Evolutionary conservation across 768 basidiomycete genomes (phyloP).

Genomic region (Auricularia sp.): DNA sequence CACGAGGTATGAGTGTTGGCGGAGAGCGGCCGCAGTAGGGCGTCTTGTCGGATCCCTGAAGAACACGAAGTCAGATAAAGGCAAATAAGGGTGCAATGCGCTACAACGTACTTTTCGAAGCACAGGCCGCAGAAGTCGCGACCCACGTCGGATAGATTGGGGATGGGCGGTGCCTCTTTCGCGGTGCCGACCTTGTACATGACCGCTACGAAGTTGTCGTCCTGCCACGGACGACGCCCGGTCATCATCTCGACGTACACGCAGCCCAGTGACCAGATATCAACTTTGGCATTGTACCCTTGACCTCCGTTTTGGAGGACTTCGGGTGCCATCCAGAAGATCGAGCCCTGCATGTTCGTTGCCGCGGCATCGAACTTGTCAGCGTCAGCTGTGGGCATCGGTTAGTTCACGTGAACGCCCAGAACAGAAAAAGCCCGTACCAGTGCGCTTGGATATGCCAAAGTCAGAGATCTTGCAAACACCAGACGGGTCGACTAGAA

Average conservation of each 20-base stretch:
- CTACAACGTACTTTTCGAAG: slow-evolving; percentile 66
- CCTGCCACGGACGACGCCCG: slow-evolving; percentile 37
- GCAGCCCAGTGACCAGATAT: slow-evolving; percentile 41
- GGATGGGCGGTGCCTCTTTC: slow-evolving; percentile 81
- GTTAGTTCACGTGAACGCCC: background rate
- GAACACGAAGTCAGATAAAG: slow-evolving; percentile 55
- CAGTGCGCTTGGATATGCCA: slow-evolving; percentile 35
- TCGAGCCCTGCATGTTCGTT: slow-evolving; percentile 36
- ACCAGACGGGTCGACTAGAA: slow-evolving; percentile 37
- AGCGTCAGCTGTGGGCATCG: slow-evolving; percentile 24
- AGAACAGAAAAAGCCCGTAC: slow-evolving; percentile 11
- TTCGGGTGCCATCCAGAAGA: slow-evolving; percentile 42
- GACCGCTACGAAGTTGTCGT: slow-evolving; percentile 82
- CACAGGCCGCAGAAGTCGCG: slow-evolving; percentile 83
- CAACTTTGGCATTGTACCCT: slow-evolving; percentile 39
- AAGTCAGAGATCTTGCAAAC: slow-evolving; percentile 44
- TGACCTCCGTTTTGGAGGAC: slow-evolving; percentile 21
- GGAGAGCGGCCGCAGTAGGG: slow-evolving; percentile 67
- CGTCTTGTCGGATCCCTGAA: slow-evolving; percentile 78
- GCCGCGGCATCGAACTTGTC: slow-evolving; percentile 31
- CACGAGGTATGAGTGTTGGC: slow-evolving; percentile 67
- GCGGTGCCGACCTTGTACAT: slow-evolving; percentile 80
- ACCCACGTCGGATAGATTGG: slow-evolving; percentile 64
- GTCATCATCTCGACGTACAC: slow-evolving; percentile 41
- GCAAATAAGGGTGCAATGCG: background rate